Evolutionary conservation across 331 rosid genomes (phyloP).

Genomic region (Quercus phellos): DNA sequence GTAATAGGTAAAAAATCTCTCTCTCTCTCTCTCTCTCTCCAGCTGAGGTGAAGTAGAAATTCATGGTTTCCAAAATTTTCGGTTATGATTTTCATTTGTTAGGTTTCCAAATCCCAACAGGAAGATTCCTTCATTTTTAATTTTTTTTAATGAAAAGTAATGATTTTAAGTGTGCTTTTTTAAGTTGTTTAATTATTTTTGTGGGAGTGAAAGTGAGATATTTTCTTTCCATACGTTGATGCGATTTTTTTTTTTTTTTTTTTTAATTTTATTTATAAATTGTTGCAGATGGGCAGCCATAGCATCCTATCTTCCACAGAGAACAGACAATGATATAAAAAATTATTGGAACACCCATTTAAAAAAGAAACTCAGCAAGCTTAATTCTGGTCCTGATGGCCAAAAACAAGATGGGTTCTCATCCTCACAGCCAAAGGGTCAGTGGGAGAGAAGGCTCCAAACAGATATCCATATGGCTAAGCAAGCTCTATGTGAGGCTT

Average conservation of each 20-base stretch:
- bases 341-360: slow-evolving; percentile 91
- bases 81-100: neutral
- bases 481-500: slow-evolving; percentile 75
- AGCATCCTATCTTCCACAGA: slow-evolving; percentile 87
- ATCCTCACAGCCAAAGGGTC: slow-evolving; percentile 55
- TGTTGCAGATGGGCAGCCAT: slow-evolving; percentile 91
- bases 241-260: neutral
- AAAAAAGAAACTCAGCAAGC: slow-evolving; percentile 62
- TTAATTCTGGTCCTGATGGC: slow-evolving; percentile 27
- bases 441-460: slow-evolving; percentile 93
- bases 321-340: slow-evolving; percentile 87
- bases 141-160: neutral
- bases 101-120: slow-evolving; percentile 15
- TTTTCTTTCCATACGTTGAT: neutral
- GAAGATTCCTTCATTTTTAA: neutral
- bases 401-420: slow-evolving; percentile 28
- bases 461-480: slow-evolving; percentile 85
- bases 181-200: too few species aligned
- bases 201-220: neutral
- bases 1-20: slow-evolving; percentile 52
- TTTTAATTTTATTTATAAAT: neutral
- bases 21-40: too few species aligned
- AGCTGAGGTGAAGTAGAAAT: neutral
- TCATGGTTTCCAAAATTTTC: neutral
- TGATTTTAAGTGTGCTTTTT: too few species aligned